phyloP scores from a whole-genome alignment of 116 monocot genomes.

The Trichopus zeylanicus region DNA sequence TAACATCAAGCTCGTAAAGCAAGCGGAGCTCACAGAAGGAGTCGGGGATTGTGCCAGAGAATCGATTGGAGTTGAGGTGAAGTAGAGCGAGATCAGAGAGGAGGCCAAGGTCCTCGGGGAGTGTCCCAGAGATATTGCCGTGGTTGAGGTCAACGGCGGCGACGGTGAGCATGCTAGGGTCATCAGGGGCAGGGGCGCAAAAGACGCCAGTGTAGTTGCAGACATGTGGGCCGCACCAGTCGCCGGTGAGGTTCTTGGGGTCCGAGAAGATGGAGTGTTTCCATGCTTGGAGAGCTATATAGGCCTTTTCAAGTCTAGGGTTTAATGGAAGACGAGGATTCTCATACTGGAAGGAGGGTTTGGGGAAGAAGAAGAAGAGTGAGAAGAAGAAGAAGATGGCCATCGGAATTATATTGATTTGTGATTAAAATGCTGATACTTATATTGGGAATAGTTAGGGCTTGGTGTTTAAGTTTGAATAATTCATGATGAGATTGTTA shows the following conservation, averaged over 20 bases:
- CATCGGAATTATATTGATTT: not conserved
- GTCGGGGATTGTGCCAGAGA: slow-evolving; percentile 43
- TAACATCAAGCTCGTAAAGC: slow-evolving; percentile 71
- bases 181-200: slow-evolving; percentile 54
- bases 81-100: slow-evolving; percentile 68
- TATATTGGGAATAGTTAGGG: not conserved
- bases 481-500: too few relatives aligned
- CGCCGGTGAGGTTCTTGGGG: slow-evolving; percentile 43
- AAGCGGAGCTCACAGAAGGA: slow-evolving; percentile 34
- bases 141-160: slow-evolving; percentile 71
- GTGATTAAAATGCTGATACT: too few relatives aligned
- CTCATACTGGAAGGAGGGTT: slow-evolving; percentile 5
- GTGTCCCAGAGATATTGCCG: slow-evolving; percentile 35
- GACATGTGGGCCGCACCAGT: slow-evolving; percentile 57
- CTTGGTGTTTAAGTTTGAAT: not conserved
- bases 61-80: slow-evolving; percentile 77
- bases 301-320: slow-evolving; percentile 39
- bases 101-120: slow-evolving; percentile 59
- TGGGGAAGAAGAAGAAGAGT: slow-evolving; percentile 14
- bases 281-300: slow-evolving; percentile 58
- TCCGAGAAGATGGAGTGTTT: slow-evolving; percentile 49
- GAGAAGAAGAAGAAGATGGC: not conserved
- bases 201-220: slow-evolving; percentile 79
- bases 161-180: slow-evolving; percentile 30
- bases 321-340: slow-evolving; percentile 14